These are phyloP conservation scores for Hysterium pulicare DNA, from an alignment of 2,329 filamentous ascomycete genomes.

Conservation along the genomic window DNA sequence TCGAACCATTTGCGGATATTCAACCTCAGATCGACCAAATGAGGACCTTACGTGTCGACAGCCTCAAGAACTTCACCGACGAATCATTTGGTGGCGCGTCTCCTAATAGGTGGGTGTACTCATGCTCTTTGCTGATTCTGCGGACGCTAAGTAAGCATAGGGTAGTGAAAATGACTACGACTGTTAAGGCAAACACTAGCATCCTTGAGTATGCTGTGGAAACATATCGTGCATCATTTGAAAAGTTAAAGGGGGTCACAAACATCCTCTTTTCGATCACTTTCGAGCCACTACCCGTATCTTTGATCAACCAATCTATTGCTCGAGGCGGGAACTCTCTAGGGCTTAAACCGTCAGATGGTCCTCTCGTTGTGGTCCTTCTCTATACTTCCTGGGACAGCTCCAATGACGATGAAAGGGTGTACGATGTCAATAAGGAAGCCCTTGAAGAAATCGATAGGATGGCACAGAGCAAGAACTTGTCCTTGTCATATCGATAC, in stretches of 20 bases:
- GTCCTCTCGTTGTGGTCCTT: background rate
- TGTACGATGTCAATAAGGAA: background rate
- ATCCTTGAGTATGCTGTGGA: too few relatives aligned
- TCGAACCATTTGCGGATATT: background rate
- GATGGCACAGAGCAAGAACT: background rate
- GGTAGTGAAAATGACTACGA: background rate
- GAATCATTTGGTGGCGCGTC: too few relatives aligned
- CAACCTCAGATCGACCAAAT: background rate
- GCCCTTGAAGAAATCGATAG: background rate
- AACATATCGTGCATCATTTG: too few relatives aligned
- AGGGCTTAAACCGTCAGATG: background rate
- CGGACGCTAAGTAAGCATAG: background rate
- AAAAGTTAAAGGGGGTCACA: background rate
- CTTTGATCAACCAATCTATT: background rate
- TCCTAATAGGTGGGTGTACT: too few relatives aligned
- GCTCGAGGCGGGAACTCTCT: background rate
- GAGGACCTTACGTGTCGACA: background rate
- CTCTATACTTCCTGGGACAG: background rate
- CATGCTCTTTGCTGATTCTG: too few relatives aligned
- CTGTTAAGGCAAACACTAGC: slow-evolving; percentile 1
- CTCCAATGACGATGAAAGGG: background rate
- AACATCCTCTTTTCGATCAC: slow-evolving; percentile 1
- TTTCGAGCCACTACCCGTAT: background rate
- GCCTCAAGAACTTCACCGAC: background rate
- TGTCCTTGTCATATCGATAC: background rate